These are phyloP conservation scores for Xylaria sp. DNA, from an alignment of 2,329 filamentous ascomycete species.

Conservation along the genomic window DNA sequence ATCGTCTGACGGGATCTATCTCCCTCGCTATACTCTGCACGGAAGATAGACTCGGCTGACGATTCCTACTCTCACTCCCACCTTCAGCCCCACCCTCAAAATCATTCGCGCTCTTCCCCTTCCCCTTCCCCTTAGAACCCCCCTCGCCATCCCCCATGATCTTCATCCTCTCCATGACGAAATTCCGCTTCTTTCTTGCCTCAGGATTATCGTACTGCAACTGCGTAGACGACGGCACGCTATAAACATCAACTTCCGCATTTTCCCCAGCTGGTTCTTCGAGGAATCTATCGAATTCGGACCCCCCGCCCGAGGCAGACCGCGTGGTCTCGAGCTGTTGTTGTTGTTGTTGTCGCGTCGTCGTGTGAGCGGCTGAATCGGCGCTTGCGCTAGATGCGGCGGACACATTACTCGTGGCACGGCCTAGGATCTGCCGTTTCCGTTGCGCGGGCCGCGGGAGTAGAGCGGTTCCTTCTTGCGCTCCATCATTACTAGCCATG, in stretches of 20 bases:
- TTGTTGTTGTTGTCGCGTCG: slow-evolving; percentile 4
- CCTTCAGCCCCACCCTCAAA: slow-evolving; percentile 18
- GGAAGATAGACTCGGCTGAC: neutral
- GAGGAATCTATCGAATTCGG: slow-evolving; percentile 29
- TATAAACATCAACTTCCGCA: slow-evolving; percentile 13
- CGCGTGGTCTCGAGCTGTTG: slow-evolving; percentile 20
- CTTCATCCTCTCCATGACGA: slow-evolving; percentile 36
- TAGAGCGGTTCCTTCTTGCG: slow-evolving; percentile 19
- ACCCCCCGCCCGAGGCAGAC: neutral
- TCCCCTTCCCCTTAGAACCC: neutral
- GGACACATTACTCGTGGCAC: slow-evolving; percentile 64
- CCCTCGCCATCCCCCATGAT: slow-evolving; percentile 27
- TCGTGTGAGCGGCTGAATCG: slow-evolving; percentile 44
- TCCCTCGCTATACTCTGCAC: neutral
- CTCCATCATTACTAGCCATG: slow-evolving; percentile 20
- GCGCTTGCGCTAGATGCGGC: slow-evolving; percentile 54
- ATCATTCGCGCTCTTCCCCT: neutral
- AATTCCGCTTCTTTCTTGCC: slow-evolving; percentile 45
- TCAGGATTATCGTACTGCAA: slow-evolving; percentile 60
- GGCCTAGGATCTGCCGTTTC: slow-evolving; percentile 60
- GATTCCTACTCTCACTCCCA: slow-evolving; percentile 9
- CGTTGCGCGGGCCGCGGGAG: slow-evolving; percentile 38
- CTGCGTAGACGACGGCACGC: slow-evolving; percentile 55
- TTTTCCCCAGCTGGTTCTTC: slow-evolving; percentile 25
- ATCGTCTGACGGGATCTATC: slow-evolving; percentile 22